A percentile compares a stretch with the other conserved stretches of the same genome.
These are phyloP conservation scores for Teunomyces cretensis DNA, from an alignment of 805 yeast species.

Conservation along the genomic window DNA sequence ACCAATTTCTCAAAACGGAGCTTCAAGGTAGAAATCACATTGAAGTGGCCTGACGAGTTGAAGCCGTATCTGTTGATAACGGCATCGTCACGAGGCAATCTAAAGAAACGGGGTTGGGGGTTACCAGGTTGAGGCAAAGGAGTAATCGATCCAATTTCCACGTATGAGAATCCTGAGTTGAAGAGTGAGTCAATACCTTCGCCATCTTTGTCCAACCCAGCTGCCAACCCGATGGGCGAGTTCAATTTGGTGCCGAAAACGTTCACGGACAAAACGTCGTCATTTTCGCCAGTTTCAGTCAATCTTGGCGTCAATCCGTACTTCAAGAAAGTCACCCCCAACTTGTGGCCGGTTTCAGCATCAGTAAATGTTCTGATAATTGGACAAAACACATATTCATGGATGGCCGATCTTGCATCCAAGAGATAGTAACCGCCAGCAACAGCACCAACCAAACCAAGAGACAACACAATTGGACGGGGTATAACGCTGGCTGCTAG, in stretches of 20 bases:
- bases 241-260: constrained; percentile 67
- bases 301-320: constrained; percentile 66
- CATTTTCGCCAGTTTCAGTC: constrained; percentile 46
- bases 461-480: constrained; percentile 14
- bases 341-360: constrained; percentile 83
- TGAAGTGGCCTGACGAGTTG: constrained; percentile 85
- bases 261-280: constrained; percentile 49
- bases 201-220: constrained; percentile 93
- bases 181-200: constrained; percentile 84
- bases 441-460: constrained; percentile 24
- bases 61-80: constrained; percentile 94
- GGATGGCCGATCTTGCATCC: constrained; percentile 80
- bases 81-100: constrained; percentile 81
- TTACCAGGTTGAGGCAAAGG: constrained; percentile 94
- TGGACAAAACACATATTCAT: constrained; percentile 82
- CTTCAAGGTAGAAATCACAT: constrained; percentile 66
- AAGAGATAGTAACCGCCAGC: constrained; percentile 54
- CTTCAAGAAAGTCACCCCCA: constrained; percentile 71
- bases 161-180: constrained; percentile 79
- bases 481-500: constrained; percentile 20
- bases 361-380: constrained; percentile 63
- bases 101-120: constrained; percentile 88
- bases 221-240: constrained; percentile 90
- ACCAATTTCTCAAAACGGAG: constrained; percentile 54
- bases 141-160: constrained; percentile 91